Conservation (phyloP, 176 grass and related monocot species). For the Eleusine indica region DNA sequence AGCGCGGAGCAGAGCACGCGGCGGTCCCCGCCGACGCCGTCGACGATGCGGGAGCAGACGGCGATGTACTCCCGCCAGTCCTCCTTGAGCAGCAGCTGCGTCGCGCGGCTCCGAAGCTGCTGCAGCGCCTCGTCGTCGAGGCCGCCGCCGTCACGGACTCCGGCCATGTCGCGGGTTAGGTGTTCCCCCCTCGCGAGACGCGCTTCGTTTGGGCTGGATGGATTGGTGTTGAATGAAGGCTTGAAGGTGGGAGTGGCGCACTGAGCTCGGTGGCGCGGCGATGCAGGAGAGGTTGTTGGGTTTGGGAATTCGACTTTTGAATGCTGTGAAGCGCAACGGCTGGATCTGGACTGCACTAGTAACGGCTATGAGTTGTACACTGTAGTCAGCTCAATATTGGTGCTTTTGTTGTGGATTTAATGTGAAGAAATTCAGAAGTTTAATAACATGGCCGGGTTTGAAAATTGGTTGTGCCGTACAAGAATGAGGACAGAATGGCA, state of each 20-base stretch:
- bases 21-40: constrained; percentile 30
- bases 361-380: no score
- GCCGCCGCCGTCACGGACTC: constrained; percentile 20
- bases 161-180: background rate
- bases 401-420: no score
- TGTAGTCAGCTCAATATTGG: no score
- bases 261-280: constrained; percentile 29
- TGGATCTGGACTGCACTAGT: no score
- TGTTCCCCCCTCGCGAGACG: background rate
- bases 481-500: no score
- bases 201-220: background rate
- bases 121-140: constrained; percentile 66
- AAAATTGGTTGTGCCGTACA: no score
- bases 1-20: constrained; percentile 63
- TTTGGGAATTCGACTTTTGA: no score
- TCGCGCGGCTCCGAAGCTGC: constrained; percentile 68
- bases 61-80: constrained; percentile 78
- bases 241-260: constrained; percentile 15
- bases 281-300: background rate
- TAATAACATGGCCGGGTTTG: no score
- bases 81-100: constrained; percentile 74
- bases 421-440: no score
- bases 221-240: background rate
- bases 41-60: constrained; percentile 71
- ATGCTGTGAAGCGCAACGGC: no score